Percentiles rank a stretch among this genome's conserved stretches.
These are phyloP conservation scores for Leishmania tarentolae DNA, from an alignment of 208 protist genomes.

Conservation along the genomic window DNA sequence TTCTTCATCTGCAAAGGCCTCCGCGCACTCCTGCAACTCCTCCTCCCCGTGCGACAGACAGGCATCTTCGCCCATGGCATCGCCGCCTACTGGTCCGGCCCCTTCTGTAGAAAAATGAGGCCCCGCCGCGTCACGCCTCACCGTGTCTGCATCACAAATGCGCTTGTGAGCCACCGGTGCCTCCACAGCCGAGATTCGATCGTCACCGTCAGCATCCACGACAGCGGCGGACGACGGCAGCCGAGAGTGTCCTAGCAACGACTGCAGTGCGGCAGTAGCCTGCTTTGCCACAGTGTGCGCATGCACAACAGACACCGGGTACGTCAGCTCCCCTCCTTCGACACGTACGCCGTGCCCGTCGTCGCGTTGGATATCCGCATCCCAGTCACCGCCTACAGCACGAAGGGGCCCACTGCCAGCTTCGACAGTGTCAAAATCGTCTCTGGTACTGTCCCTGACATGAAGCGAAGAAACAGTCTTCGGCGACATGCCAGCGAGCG, in stretches of 20 bases:
- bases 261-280: constrained; percentile 2
- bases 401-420: not conserved
- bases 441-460: not conserved
- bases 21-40: constrained; percentile 25
- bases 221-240: not conserved
- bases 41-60: constrained; percentile 30
- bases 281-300: not conserved
- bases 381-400: not conserved
- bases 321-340: not conserved
- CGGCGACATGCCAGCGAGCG: not conserved
- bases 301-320: constrained; percentile 4
- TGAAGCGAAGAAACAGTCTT: not conserved
- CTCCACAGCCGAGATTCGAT: too few relatives aligned
- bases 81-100: not conserved
- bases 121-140: not conserved
- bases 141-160: not conserved
- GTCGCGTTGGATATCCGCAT: not conserved
- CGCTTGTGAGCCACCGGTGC: not conserved
- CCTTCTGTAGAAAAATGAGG: not conserved
- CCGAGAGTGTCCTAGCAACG: not conserved
- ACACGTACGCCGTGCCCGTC: not conserved
- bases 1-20: constrained; percentile 2
- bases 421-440: not conserved
- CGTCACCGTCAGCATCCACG: not conserved
- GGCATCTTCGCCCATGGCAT: not conserved